phyloP scores from a whole-genome alignment of 306 rosid genomes.

The Cicer yamashitae region DNA sequence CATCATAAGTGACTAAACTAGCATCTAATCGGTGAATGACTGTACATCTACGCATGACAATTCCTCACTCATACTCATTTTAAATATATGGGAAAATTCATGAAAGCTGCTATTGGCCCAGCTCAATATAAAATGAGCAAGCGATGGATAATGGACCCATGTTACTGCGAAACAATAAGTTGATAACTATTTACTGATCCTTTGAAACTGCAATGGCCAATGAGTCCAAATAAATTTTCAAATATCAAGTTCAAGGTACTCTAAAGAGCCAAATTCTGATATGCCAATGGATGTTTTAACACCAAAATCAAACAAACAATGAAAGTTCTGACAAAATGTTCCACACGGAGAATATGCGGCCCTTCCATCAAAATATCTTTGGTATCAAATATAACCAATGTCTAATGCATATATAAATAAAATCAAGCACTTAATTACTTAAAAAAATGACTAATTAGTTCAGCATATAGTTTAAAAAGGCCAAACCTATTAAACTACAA shows the following conservation, averaged over 20 bases:
- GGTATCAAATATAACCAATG: background rate
- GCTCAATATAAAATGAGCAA: background rate
- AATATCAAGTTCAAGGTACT: background rate
- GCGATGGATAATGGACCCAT: background rate
- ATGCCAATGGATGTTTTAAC: conserved; percentile 22
- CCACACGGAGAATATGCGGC: conserved; percentile 11
- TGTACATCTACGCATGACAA: background rate
- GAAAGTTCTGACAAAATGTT: conserved; percentile 11
- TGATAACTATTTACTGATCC: conserved; percentile 1
- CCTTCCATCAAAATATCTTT: conserved; percentile 25
- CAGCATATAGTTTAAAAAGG: conserved; percentile 9
- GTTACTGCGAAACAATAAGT: background rate
- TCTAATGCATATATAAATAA: conserved; percentile 15
- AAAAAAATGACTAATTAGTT: conserved; percentile 10
- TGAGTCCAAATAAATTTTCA: background rate
- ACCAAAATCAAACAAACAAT: background rate
- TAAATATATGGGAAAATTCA: conserved; percentile 2
- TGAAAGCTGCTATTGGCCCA: conserved; percentile 19
- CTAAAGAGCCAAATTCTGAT: conserved; percentile 3
- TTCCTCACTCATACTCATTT: conserved; percentile 13
- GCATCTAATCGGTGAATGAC: conserved; percentile 14
- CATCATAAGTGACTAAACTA: conserved; percentile 5
- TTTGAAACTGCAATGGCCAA: background rate
- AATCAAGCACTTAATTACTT: background rate
- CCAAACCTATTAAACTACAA: conserved; percentile 15